These are phyloP conservation scores for Ustilaginoidea virens DNA, from an alignment of 2,329 filamentous ascomycete genomes.

Conservation along the genomic window DNA sequence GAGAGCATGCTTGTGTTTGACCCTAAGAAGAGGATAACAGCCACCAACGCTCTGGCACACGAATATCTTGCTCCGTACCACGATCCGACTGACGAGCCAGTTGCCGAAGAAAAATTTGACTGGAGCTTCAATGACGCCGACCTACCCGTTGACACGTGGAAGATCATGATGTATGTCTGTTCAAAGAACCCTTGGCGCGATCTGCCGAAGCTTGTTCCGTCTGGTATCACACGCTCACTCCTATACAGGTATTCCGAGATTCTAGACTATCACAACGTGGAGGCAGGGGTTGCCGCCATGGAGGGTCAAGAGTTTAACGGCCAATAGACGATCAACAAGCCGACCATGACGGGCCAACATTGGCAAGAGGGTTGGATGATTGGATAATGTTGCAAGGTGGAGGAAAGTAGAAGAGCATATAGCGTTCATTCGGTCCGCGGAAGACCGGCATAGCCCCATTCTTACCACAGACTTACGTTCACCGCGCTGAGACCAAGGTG, in stretches of 20 bases:
- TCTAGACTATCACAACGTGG: slow-evolving; percentile 94
- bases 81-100: slow-evolving; percentile 90
- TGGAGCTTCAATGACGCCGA: slow-evolving; percentile 99
- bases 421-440: no score
- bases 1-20: slow-evolving; percentile 98
- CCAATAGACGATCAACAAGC: no score
- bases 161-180: slow-evolving; percentile 90
- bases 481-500: no score
- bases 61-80: slow-evolving; percentile 94
- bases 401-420: no score
- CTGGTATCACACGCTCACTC: background rate
- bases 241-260: slow-evolving; percentile 84
- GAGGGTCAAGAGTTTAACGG: slow-evolving; percentile 22
- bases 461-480: no score
- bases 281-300: slow-evolving; percentile 29
- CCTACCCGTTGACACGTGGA: slow-evolving; percentile 97
- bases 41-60: slow-evolving; percentile 71
- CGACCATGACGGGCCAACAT: no score
- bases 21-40: slow-evolving; percentile 87
- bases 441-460: no score
- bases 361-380: no score
- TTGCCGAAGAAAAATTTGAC: slow-evolving; percentile 94
- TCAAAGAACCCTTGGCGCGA: background rate
- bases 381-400: no score
- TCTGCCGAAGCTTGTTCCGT: background rate